Evolutionary conservation across 2,329 filamentous ascomycete species (phyloP).

Genomic region (Penicillium sp.): DNA sequence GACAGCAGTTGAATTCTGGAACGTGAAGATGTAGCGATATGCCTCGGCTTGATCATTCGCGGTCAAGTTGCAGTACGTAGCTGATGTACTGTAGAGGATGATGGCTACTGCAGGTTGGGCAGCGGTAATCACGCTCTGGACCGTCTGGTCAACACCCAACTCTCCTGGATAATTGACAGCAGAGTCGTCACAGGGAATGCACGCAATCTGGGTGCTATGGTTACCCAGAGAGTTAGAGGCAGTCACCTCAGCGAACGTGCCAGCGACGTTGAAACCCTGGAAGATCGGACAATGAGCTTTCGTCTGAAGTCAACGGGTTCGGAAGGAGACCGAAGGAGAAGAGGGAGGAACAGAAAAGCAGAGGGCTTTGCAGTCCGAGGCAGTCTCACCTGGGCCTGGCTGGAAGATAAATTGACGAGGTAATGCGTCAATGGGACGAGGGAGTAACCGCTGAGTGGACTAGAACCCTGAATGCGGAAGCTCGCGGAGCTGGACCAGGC

Average conservation of each 20-base stretch:
- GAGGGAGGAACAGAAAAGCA: background rate
- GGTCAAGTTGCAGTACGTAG: constrained; percentile 44
- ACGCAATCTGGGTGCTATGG: constrained; percentile 39
- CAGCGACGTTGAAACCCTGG: constrained; percentile 35
- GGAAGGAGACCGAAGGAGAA: background rate
- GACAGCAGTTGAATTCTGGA: constrained; percentile 28
- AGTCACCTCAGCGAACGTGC: constrained; percentile 35
- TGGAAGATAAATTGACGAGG: constrained; percentile 25
- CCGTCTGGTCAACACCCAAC: constrained; percentile 39
- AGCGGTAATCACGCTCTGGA: constrained; percentile 38
- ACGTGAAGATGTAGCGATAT: constrained; percentile 44
- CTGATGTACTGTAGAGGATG: constrained; percentile 46
- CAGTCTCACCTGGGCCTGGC: constrained; percentile 30
- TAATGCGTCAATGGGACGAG: constrained; percentile 35
- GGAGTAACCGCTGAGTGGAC: constrained; percentile 22
- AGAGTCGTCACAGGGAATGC: constrained; percentile 45
- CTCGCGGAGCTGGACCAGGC: constrained; percentile 22
- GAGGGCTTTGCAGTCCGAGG: background rate
- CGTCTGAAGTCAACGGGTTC: background rate
- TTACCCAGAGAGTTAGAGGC: constrained; percentile 35
- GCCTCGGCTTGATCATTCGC: constrained; percentile 26
- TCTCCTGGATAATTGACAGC: constrained; percentile 43
- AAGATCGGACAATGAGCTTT: constrained; percentile 15
- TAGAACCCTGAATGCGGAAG: constrained; percentile 31
- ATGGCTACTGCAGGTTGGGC: constrained; percentile 37